These are phyloP conservation scores for Trichoderma polysporum DNA, from an alignment of 2,329 filamentous ascomycete species.

Conservation along the genomic window DNA sequence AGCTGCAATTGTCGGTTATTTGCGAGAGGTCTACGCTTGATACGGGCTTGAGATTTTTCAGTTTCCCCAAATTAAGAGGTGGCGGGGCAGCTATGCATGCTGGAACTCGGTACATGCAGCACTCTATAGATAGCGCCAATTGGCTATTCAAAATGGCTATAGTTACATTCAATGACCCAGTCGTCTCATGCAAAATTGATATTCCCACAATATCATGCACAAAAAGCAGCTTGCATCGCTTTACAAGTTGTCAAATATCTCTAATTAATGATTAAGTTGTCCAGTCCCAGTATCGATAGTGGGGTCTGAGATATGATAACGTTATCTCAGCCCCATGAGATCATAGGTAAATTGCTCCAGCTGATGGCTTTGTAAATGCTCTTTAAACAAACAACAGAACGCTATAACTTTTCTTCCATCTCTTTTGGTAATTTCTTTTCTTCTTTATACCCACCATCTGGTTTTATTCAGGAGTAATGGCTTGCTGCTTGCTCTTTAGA, in stretches of 20 bases:
- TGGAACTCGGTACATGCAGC: neutral
- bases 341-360: too few relatives aligned
- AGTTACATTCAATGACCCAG: neutral
- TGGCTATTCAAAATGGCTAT: neutral
- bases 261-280: neutral
- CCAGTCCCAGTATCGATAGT: slow-evolving; percentile 4
- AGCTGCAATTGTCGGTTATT: neutral
- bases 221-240: neutral
- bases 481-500: slow-evolving; percentile 1
- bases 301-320: neutral
- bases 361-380: too few relatives aligned
- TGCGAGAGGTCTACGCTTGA: neutral
- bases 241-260: neutral
- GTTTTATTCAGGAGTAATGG: neutral
- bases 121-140: neutral
- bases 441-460: neutral
- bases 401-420: neutral
- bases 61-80: neutral
- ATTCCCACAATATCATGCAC: neutral
- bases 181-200: neutral
- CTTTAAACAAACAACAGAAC: neutral
- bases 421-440: neutral
- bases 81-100: neutral
- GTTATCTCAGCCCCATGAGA: neutral
- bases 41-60: slow-evolving; percentile 5